Base-by-base conservation (phyloP, 306 rosid genomes). In the Vachellia collinsii region DNA sequence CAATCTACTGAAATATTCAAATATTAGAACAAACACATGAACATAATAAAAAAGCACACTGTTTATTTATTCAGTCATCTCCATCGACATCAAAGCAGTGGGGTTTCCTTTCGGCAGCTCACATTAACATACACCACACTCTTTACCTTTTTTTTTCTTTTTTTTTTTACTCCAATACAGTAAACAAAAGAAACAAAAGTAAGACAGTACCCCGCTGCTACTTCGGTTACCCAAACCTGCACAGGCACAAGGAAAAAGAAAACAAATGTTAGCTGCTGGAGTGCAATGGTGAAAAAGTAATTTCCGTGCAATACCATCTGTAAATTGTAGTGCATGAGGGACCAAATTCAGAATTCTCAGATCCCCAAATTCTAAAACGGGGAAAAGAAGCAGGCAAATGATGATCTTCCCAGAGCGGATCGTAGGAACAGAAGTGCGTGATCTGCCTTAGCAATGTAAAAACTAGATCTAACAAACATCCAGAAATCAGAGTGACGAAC, bases 201-300 rank as follows among this genome's bases (percentile, higher is more conserved):
- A 37, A 68, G 25, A 37, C 54, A 70, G 56, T 43, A 13, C 83
- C 73, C 43, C 86, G 76, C 74, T 73, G 76, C 74, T 73, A 6
- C 61, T 38, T 37, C 64, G 79, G 56, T 75, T 74, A 39, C 82
- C 44, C 41, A 59, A 59, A 70, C 86, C 88, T 86, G 88, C 74
- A 46, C 63, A 8, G 38, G 50, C 4, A 22, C 42, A 14, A 36
- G 74, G 3, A 2, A 48, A 43, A 42, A 61, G 22, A 4, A 63
- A 20, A 9, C 5, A 71, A 46, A 64, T 34, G 3, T 43, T 11
- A 53, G 41, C 4, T 19, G 25, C 9, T 1, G 58, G n/a, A 29
- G 34, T 29, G 34, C 1, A 29, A 29, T 29, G 34, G 34, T 29
- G 34, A 29, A 29, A 2, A 29, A 8, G 48, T 39, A 66, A 66